Evolutionary conservation across 306 rosid genomes (phyloP).

Genomic region (Datisca glomerata): DNA sequence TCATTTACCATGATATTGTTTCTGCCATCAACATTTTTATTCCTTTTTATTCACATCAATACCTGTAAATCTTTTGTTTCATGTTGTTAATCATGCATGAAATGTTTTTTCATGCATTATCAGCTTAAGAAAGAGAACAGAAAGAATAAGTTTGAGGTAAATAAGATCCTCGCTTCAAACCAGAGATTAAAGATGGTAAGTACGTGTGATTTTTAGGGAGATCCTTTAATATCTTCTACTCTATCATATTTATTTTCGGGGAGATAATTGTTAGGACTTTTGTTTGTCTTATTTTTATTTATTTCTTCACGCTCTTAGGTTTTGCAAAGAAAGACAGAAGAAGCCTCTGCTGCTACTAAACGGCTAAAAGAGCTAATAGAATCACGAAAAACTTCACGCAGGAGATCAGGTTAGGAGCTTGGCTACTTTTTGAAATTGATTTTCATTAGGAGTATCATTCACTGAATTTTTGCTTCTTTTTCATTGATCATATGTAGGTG

Average conservation of each 20-base stretch:
- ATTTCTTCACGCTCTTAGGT: conserved; percentile 39
- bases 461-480: conserved; percentile 3
- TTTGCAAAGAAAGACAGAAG: conserved; percentile 80
- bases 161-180: conserved; percentile 51
- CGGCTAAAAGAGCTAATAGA: conserved; percentile 51
- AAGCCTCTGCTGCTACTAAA: conserved; percentile 60
- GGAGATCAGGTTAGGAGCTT: conserved; percentile 35
- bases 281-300: too few species aligned
- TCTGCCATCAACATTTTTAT: conserved; percentile 1
- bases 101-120: conserved; percentile 16
- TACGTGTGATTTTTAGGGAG: neutral
- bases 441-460: neutral
- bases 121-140: conserved; percentile 79
- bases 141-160: conserved; percentile 42
- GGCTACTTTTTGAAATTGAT: neutral
- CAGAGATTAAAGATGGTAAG: conserved; percentile 65
- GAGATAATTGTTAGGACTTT: too few species aligned
- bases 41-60: neutral
- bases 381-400: conserved; percentile 46
- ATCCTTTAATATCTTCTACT: neutral
- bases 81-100: too few species aligned
- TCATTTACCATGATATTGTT: too few species aligned
- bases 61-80: too few species aligned
- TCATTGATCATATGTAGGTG: conserved; percentile 37
- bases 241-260: neutral